A percentile compares a stretch with the other conserved stretches of the same genome.
These are phyloP conservation scores for Paspalum notatum DNA, from an alignment of 176 grass and related monocot genomes.

Conservation along the genomic window DNA sequence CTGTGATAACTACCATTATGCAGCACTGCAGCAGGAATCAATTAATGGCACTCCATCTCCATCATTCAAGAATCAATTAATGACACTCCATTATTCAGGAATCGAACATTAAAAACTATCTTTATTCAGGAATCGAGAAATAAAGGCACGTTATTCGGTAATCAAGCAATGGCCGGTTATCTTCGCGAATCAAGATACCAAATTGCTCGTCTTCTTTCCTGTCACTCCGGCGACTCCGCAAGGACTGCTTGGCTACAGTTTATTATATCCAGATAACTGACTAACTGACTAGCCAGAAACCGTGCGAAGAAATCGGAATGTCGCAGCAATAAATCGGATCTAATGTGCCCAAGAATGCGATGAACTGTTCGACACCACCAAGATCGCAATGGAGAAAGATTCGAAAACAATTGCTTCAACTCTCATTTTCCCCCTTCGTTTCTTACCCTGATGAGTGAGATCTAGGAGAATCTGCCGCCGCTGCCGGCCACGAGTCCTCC, in stretches of 20 bases:
- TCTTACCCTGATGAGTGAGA: slow-evolving; percentile 28
- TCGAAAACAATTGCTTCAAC: neutral
- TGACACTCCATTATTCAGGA: neutral
- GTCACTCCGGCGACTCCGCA: neutral
- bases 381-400: neutral
- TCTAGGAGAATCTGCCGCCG: slow-evolving; percentile 10
- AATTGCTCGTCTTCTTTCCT: neutral
- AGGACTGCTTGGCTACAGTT: neutral
- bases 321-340: slow-evolving; percentile 11
- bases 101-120: neutral
- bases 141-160: neutral
- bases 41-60: neutral
- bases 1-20: neutral
- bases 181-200: neutral
- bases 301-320: neutral
- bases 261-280: neutral
- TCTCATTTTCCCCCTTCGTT: neutral
- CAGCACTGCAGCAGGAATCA: neutral
- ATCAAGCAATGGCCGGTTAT: neutral
- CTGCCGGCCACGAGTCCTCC: neutral
- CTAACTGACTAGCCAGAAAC: neutral
- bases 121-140: neutral
- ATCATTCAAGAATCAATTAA: neutral
- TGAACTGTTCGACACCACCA: neutral
- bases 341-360: neutral